Evolutionary conservation across 192 early-diverging fungal species (phyloP).

Genomic region (Phycomyces blakesleeanus): DNA sequence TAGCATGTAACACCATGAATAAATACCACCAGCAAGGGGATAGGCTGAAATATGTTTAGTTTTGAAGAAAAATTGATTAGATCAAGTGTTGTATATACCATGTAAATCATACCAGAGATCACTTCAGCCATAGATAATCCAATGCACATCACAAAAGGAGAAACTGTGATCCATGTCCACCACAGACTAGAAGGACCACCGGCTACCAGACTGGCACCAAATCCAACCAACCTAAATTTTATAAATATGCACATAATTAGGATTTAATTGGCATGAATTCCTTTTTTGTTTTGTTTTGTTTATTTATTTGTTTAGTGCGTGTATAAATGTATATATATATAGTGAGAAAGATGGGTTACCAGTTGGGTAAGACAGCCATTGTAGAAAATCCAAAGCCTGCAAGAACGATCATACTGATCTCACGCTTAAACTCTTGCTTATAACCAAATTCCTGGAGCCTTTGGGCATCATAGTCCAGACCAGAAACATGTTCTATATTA

Average conservation of each 20-base stretch:
- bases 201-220: constrained; percentile 39
- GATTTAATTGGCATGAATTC: constrained; percentile 9
- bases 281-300: too few relatives aligned
- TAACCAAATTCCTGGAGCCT: constrained; percentile 47
- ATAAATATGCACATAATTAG: background rate
- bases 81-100: constrained; percentile 10
- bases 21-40: constrained; percentile 32
- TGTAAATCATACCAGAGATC: too few relatives aligned
- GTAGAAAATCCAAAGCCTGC: constrained; percentile 43
- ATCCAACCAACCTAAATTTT: constrained; percentile 26
- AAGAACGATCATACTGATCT: constrained; percentile 38
- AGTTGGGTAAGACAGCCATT: constrained; percentile 39
- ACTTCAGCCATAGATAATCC: constrained; percentile 46
- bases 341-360: too few relatives aligned
- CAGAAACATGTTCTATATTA: too few relatives aligned
- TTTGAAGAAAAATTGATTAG: background rate
- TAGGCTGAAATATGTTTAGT: constrained; percentile 3
- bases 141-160: constrained; percentile 38
- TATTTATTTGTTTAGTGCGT: too few relatives aligned
- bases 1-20: constrained; percentile 18
- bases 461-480: constrained; percentile 27
- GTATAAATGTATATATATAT: too few relatives aligned
- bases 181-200: constrained; percentile 46
- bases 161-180: constrained; percentile 47
- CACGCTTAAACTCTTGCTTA: constrained; percentile 48